Evolutionary conservation across 805 yeast species (phyloP).

Genomic region (Starmerella apis): DNA sequence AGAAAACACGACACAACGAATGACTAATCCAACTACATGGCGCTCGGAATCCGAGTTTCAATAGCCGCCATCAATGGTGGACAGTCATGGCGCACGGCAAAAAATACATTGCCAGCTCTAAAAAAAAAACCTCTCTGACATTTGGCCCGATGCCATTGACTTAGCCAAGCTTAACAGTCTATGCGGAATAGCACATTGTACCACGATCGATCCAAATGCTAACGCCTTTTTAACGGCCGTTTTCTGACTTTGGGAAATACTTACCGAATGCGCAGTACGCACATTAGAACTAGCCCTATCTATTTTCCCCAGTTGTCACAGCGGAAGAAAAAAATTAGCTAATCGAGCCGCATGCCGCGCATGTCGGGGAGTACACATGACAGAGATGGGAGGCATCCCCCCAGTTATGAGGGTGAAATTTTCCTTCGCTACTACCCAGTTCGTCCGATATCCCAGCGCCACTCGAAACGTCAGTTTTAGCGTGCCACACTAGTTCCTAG

Average conservation of each 20-base stretch:
- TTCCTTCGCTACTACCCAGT: constrained; percentile 2
- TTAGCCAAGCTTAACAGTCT: too few species aligned
- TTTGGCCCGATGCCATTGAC: too few species aligned
- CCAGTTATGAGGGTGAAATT: constrained; percentile 1
- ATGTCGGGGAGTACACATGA: neutral
- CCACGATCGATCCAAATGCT: neutral
- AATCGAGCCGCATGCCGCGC: constrained; percentile 5
- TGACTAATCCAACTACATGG: too few species aligned
- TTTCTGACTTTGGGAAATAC: neutral
- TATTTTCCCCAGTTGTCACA: neutral
- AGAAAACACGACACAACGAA: too few species aligned
- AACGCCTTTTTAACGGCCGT: neutral
- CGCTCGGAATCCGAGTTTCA: too few species aligned
- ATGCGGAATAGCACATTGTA: too few species aligned
- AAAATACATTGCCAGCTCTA: too few species aligned
- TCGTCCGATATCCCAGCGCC: neutral
- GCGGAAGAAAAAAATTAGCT: constrained; percentile 4
- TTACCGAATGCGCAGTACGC: neutral
- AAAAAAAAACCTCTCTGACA: too few species aligned
- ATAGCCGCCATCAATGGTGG: too few species aligned
- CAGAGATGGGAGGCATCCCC: neutral
- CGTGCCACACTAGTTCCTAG: neutral
- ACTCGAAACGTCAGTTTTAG: constrained; percentile 10
- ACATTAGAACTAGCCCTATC: neutral
- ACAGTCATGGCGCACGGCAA: too few species aligned